Percentiles rank a stretch among this genome's conserved stretches.
phyloP scores from a whole-genome alignment of 768 basidiomycete genomes.

The Amanita molliuscula region DNA sequence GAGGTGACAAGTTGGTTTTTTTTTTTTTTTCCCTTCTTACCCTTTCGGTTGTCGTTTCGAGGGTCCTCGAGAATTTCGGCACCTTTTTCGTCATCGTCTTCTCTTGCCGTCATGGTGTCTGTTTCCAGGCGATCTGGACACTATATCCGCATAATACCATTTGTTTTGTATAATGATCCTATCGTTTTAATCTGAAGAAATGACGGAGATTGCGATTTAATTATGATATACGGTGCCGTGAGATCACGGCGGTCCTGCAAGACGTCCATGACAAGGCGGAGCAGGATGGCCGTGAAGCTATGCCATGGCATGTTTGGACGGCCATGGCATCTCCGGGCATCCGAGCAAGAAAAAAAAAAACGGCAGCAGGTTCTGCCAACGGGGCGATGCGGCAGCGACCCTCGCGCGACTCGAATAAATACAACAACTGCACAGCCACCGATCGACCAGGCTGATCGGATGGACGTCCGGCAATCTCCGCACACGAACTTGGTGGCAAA shows the following conservation, averaged over 20 bases:
- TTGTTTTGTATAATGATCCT: not conserved
- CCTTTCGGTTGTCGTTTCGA: not conserved
- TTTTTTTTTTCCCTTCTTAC: not conserved
- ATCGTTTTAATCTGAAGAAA: not conserved
- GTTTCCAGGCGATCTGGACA: not conserved
- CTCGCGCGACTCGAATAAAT: not conserved
- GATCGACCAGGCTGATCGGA: slow-evolving; percentile 4
- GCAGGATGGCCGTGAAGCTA: not conserved
- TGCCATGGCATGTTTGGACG: not conserved
- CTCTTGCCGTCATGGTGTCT: not conserved
- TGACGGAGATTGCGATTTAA: not conserved
- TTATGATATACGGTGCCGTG: not conserved
- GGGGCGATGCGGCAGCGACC: not conserved
- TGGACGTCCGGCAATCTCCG: slow-evolving; percentile 4
- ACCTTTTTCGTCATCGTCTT: not conserved
- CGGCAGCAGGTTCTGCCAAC: not conserved
- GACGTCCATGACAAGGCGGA: too few relatives aligned
- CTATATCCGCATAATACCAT: not conserved
- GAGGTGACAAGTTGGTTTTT: not conserved
- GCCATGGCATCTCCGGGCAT: not conserved
- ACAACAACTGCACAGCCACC: slow-evolving; percentile 3
- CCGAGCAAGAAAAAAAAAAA: not conserved
- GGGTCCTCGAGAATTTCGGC: not conserved
- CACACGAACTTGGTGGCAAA: not conserved
- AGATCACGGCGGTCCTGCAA: not conserved